Percentiles rank a stretch among this genome's conserved stretches.
These are phyloP conservation scores for Citrus unshiu DNA, from an alignment of 345 rosid genomes.

Conservation along the genomic window DNA sequence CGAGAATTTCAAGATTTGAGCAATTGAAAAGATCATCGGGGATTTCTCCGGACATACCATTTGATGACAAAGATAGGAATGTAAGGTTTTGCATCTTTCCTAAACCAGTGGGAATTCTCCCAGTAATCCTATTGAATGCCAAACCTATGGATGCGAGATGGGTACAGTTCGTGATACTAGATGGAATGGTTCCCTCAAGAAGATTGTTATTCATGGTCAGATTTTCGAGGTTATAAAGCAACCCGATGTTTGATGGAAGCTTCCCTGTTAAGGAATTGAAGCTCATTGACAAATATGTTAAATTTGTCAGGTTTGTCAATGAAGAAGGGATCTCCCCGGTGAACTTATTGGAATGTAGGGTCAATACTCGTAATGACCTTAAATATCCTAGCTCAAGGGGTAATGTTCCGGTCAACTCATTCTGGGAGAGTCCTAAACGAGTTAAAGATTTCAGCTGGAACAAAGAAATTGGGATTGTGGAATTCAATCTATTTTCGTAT, in stretches of 20 bases:
- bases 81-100: constrained; percentile 55
- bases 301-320: constrained; percentile 50
- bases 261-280: constrained; percentile 55
- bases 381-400: constrained; percentile 52
- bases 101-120: constrained; percentile 61
- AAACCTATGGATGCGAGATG: constrained; percentile 37
- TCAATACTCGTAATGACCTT: constrained; percentile 48
- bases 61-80: constrained; percentile 34
- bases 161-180: constrained; percentile 69
- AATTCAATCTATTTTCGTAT: constrained; percentile 48
- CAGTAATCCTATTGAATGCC: constrained; percentile 38
- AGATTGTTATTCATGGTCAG: constrained; percentile 42
- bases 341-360: constrained; percentile 66
- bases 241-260: constrained; percentile 61
- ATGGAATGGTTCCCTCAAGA: constrained; percentile 75
- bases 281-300: constrained; percentile 61
- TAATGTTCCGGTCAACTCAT: constrained; percentile 54
- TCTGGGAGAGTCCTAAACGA: constrained; percentile 56
- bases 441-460: constrained; percentile 52
- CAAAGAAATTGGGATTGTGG: constrained; percentile 66
- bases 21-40: constrained; percentile 80
- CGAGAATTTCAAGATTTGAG: constrained; percentile 34
- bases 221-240: constrained; percentile 60
- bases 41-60: constrained; percentile 60
- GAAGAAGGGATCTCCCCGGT: constrained; percentile 63